A percentile compares a stretch with the other conserved stretches of the same genome.
phyloP scores from a whole-genome alignment of 352 stramenopile genomes.

The Phytopythium aichiense region DNA sequence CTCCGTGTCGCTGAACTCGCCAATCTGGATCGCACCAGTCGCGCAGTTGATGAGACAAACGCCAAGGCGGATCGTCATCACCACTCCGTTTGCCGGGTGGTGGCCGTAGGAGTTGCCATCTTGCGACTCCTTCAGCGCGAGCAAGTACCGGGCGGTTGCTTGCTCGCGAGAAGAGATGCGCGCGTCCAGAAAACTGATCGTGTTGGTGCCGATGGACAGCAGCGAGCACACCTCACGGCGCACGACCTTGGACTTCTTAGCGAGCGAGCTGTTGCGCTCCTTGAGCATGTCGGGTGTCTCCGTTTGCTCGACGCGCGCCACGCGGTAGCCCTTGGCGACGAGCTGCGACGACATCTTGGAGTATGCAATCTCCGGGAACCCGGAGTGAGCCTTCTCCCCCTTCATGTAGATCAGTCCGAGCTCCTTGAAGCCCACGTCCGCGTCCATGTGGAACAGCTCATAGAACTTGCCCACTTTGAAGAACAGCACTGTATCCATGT shows the following conservation, averaged over 20 bases:
- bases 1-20: conserved; percentile 97
- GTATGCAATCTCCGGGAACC: conserved; percentile 98
- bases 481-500: conserved; percentile 98
- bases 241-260: conserved; percentile 87
- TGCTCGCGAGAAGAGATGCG: conserved; percentile 52
- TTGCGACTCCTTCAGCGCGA: conserved; percentile 69
- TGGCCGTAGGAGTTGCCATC: conserved; percentile 28
- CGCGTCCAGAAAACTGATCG: conserved; percentile 93
- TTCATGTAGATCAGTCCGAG: conserved; percentile 99
- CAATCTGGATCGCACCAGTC: conserved; percentile 91
- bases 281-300: conserved; percentile 98
- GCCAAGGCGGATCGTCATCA: conserved; percentile 80
- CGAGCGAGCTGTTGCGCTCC: conserved; percentile 80
- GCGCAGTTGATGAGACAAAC: conserved; percentile 95
- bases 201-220: conserved; percentile 94
- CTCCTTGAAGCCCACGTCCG: conserved; percentile 96
- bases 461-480: conserved; percentile 99
- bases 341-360: conserved; percentile 94
- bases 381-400: conserved; percentile 94
- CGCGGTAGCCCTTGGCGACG: conserved; percentile 95
- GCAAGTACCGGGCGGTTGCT: conserved; percentile 42
- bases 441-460: conserved; percentile 97
- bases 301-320: conserved; percentile 98
- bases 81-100: conserved; percentile 8
- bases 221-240: conserved; percentile 95